Evolutionary conservation across 305 asterid species (phyloP).

Genomic region (Fraxinus paxiana): DNA sequence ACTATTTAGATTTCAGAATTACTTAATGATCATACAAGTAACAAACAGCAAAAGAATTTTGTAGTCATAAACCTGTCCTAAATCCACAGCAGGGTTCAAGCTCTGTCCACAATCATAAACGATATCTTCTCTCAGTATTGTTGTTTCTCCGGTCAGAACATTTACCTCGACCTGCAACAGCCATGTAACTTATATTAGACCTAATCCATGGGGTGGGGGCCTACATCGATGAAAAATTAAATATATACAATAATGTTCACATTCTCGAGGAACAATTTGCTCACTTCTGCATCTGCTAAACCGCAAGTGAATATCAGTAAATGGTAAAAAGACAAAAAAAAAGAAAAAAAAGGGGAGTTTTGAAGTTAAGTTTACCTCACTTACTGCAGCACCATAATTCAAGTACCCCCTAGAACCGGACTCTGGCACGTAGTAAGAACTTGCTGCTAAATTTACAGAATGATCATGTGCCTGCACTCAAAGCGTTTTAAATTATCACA

Average conservation of each 20-base stretch:
- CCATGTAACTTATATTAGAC: neutral
- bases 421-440: constrained; percentile 57
- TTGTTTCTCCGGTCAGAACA: constrained; percentile 56
- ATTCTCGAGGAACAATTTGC: neutral
- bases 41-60: neutral
- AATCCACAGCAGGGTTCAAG: constrained; percentile 71
- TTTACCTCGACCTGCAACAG: constrained; percentile 61
- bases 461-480: constrained; percentile 50
- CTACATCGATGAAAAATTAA: neutral
- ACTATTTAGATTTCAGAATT: neutral
- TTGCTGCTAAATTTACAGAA: constrained; percentile 51
- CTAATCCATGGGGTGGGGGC: neutral
- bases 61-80: constrained; percentile 60
- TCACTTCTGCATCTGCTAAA: neutral
- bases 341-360: neutral
- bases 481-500: constrained; percentile 2
- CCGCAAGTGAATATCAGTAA: neutral
- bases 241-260: neutral
- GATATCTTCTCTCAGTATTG: constrained; percentile 49
- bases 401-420: constrained; percentile 35
- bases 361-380: constrained; percentile 42
- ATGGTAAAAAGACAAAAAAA: neutral
- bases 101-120: constrained; percentile 73
- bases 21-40: neutral
- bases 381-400: constrained; percentile 71